Evolutionary conservation across 805 yeast genomes (phyloP).

Genomic region (Pichia nakasei): DNA sequence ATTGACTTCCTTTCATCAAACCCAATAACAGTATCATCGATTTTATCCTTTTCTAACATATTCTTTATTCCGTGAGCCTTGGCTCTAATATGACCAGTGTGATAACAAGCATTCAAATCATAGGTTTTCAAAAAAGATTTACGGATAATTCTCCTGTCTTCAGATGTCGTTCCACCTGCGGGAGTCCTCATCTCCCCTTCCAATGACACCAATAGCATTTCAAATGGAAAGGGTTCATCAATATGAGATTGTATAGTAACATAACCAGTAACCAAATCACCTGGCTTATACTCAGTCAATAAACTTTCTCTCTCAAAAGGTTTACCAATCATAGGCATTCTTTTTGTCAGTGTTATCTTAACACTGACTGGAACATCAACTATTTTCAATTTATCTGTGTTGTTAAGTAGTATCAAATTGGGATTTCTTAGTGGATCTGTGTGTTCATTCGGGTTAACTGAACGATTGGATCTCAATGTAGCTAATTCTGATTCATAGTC

Average conservation of each 20-base stretch:
- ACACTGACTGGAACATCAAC: conserved; percentile 18
- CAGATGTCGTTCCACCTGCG: conserved; percentile 1
- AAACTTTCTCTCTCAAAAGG: conserved; percentile 20
- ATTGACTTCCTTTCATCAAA: conserved; percentile 36
- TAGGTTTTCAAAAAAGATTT: conserved; percentile 36
- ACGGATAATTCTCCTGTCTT: conserved; percentile 11
- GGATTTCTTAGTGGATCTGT: conserved; percentile 14
- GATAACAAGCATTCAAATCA: conserved; percentile 44
- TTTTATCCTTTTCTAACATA: conserved; percentile 7
- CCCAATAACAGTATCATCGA: conserved; percentile 26
- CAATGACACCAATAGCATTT: conserved; percentile 49
- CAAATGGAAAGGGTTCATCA: conserved; percentile 38
- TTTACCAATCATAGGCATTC: conserved; percentile 25
- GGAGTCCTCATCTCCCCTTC: conserved; percentile 38
- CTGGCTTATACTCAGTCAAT: conserved; percentile 52
- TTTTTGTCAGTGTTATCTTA: conserved; percentile 30
- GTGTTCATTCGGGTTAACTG: background rate
- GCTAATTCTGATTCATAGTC: conserved; percentile 10
- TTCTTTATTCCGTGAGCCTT: conserved; percentile 1
- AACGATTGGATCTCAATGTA: conserved; percentile 1
- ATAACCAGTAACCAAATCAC: conserved; percentile 58
- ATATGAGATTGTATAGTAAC: conserved; percentile 35
- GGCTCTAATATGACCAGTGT: conserved; percentile 24
- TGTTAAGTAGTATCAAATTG: conserved; percentile 18
- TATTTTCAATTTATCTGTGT: conserved; percentile 14